phyloP scores from a whole-genome alignment of 371 early-diverging fungal species.

The Enteropsectra breve region DNA sequence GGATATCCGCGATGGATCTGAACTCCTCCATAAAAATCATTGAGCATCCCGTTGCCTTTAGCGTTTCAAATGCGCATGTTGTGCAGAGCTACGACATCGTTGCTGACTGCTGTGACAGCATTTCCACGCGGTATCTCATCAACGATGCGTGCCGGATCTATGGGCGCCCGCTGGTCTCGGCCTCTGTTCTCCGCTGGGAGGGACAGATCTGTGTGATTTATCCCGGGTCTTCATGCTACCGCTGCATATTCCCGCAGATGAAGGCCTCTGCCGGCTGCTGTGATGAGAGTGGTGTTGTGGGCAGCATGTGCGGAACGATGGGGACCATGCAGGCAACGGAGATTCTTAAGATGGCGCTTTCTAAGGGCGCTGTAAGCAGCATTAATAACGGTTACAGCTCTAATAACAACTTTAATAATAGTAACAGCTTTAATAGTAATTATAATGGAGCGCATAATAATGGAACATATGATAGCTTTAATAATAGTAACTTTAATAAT shows the following conservation, averaged over 20 bases:
- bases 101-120: conserved; percentile 86
- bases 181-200: conserved; percentile 79
- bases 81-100: conserved; percentile 73
- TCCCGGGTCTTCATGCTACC: conserved; percentile 87
- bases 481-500: no score
- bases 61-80: conserved; percentile 25
- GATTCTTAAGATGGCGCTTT: conserved; percentile 66
- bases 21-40: conserved; percentile 23
- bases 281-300: conserved; percentile 89
- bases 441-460: not conserved
- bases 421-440: no score
- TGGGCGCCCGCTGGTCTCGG: conserved; percentile 76
- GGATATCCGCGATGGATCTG: conserved; percentile 59
- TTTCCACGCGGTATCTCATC: conserved; percentile 81
- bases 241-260: conserved; percentile 78
- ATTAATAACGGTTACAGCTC: conserved; percentile 3
- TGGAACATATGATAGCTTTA: not conserved
- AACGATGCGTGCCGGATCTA: conserved; percentile 78
- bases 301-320: conserved; percentile 74
- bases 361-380: not conserved
- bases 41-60: conserved; percentile 25
- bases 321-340: conserved; percentile 86
- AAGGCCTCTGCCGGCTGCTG: conserved; percentile 75
- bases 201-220: conserved; percentile 69
- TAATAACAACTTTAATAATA: conserved; percentile 2